Conservation (phyloP, 192 early-diverging fungal genomes). For the Coemansia umbellata region DNA sequence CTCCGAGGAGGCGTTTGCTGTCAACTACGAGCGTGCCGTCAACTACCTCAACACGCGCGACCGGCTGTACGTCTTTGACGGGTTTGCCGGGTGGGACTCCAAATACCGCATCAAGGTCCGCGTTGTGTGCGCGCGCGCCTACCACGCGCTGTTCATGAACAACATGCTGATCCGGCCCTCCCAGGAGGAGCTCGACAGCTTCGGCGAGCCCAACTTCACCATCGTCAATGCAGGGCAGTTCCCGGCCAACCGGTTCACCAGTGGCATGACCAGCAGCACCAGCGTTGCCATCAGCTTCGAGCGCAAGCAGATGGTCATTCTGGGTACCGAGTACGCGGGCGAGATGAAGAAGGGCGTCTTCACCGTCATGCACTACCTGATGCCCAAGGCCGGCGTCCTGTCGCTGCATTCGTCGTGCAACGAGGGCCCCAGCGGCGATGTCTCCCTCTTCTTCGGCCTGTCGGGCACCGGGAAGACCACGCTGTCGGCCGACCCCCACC, state of each 20-base stretch:
- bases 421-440: constrained; percentile 83
- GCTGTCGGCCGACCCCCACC: constrained; percentile 88
- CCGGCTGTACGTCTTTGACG: constrained; percentile 94
- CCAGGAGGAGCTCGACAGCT: constrained; percentile 80
- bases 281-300: constrained; percentile 91
- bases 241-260: constrained; percentile 91
- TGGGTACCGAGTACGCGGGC: constrained; percentile 97
- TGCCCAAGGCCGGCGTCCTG: constrained; percentile 77
- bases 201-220: constrained; percentile 95
- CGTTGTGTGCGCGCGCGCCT: constrained; percentile 89
- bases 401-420: constrained; percentile 83
- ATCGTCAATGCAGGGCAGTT: constrained; percentile 96
- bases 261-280: constrained; percentile 93
- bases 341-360: constrained; percentile 99
- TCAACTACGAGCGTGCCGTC: constrained; percentile 92
- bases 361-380: constrained; percentile 98
- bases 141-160: constrained; percentile 96
- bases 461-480: constrained; percentile 99
- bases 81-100: constrained; percentile 97
- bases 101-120: constrained; percentile 98
- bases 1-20: constrained; percentile 73
- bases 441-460: constrained; percentile 97
- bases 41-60: constrained; percentile 96
- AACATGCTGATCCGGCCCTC: constrained; percentile 99
- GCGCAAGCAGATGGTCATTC: constrained; percentile 93